phyloP scores from a whole-genome alignment of 192 early-diverging fungal species.

The Coemansia sp. region DNA sequence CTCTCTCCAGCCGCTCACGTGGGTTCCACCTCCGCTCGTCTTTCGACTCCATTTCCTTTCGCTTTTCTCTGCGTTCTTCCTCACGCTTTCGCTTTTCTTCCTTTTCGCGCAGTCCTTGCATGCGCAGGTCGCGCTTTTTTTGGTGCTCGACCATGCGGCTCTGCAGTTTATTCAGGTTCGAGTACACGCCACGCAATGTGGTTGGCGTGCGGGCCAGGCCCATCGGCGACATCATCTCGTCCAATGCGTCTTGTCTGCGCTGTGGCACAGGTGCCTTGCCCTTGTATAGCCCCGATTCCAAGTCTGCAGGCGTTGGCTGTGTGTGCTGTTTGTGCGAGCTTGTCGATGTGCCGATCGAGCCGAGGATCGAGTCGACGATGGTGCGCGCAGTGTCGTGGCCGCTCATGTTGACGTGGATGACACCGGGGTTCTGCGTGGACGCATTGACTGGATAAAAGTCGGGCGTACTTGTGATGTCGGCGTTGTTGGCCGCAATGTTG shows the following conservation, averaged over 20 bases:
- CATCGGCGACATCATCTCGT: conserved; percentile 1
- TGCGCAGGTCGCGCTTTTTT: conserved; percentile 38
- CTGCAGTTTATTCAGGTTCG: conserved; percentile 48
- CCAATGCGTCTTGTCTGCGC: neutral
- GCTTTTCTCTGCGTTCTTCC: neutral
- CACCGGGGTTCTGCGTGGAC: conserved; percentile 46
- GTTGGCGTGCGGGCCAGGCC: conserved; percentile 25
- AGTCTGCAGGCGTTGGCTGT: conserved; percentile 24
- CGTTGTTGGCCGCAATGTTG: conserved; percentile 51
- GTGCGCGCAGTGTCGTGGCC: conserved; percentile 45
- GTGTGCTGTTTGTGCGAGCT: neutral
- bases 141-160: conserved; percentile 50
- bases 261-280: neutral
- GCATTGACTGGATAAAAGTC: conserved; percentile 47
- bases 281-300: conserved; percentile 29
- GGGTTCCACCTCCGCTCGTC: conserved; percentile 2
- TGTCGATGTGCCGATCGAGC: conserved; percentile 37
- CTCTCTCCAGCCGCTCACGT: conserved; percentile 2
- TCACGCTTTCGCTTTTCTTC: conserved; percentile 23
- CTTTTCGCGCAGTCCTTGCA: conserved; percentile 20
- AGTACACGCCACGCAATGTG: conserved; percentile 43
- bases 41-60: no score
- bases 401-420: conserved; percentile 50
- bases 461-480: conserved; percentile 29
- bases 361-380: conserved; percentile 46